Evolutionary conservation across 2,329 filamentous ascomycete species (phyloP), one percentile per base, ranked within the genome.

Genomic region (Rhinocladiella mackenziei): DNA sequence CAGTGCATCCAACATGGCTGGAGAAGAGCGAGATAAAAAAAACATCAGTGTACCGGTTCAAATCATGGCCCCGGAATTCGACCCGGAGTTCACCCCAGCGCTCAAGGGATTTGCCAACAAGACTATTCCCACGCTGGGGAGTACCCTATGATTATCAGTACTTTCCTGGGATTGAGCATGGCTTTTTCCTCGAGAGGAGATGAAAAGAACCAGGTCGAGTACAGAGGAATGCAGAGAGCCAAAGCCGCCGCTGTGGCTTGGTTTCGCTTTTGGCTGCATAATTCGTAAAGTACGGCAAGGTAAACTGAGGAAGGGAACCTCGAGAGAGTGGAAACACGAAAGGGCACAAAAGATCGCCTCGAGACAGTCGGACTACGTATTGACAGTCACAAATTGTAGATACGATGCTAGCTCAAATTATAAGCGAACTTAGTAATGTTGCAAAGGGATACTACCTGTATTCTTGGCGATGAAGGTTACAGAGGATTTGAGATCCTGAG

Each of bases 121-220:
- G 39, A 64, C 61, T 7, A 48, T 77, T 23, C 62, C 58, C 18
- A 61, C 55, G n/a, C 32, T 33, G 63, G 11, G 63, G 62, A 0
- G 40, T 75, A 5, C 55, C 63, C 10, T 76, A 70, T 51, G 70
- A 75, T 37, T 78, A 75, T 57, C 65, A 69, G 50, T 65, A 74
- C 55, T 77, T 75, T 49, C 70, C 74, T 0, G 70, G 69, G 0
- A 58, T 75, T 10, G 60, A 57, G 45, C 76, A 80, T 62, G 68
- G 60, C 2, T 74, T 62, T 39, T 57, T 71, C 2, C 53, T 63
- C 1, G 63, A 73, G 30, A 72, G 72, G 0, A 61, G 74, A 56
- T 55, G 56, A 39, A 58, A 55, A 3, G 58, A 64, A 10, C 39
- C 57, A 1, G 64, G 61, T n/a, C 0, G 68, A 77, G 63, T 60